Base-by-base conservation (phyloP, 164 flowering plant genomes). In the Macadamia integrifolia region DNA sequence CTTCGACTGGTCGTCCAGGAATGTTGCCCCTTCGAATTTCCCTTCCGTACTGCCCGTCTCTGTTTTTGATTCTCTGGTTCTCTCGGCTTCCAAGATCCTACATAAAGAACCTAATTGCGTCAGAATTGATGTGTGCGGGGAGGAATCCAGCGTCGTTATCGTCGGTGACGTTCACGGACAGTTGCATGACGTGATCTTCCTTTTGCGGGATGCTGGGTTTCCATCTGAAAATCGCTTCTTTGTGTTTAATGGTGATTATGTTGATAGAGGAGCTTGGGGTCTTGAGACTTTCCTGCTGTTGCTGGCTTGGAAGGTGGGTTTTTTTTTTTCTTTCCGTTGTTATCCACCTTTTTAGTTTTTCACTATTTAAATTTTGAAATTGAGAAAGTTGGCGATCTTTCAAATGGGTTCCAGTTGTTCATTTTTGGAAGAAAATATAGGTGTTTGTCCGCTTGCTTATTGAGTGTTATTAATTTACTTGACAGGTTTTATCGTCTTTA, bases 201-300 rank as follows among this genome's bases (percentile, higher is more conserved):
- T 94, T 7, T 58, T 94, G 46, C 59, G 43, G 6, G 83, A 84
- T 62, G 96, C 96, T 9, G 98, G 98, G 1, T 85, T 80, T 52
- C 97, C 97, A 3, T 76, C 83, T 0, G 80, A 89, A 1, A 75
- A 84, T 62, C 81, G 91, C 8, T 70, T 87, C 60, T 94, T 78
- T 60, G 96, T 94, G 49, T 94, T 94, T 74, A 94, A 94, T 72
- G 99, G 99, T 0, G 97, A 94, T 82, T 94, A 94, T 70, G 99
- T 94, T 0, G 99, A 94, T 66, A 71, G 99, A 55, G 99, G 99
- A 0, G 97, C 98, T 2, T 94, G 99, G 99, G 99, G 99, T 32
- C 86, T 94, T 10, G 99, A 94, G 71, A 87, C 92, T 2, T 94
- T 90, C 62, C 72, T 94, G 28, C 68, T 90, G 3, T 76, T 94